These are phyloP conservation scores for Artemisia tridentata DNA, from an alignment of 129 eudicot genomes.

Conservation along the genomic window DNA sequence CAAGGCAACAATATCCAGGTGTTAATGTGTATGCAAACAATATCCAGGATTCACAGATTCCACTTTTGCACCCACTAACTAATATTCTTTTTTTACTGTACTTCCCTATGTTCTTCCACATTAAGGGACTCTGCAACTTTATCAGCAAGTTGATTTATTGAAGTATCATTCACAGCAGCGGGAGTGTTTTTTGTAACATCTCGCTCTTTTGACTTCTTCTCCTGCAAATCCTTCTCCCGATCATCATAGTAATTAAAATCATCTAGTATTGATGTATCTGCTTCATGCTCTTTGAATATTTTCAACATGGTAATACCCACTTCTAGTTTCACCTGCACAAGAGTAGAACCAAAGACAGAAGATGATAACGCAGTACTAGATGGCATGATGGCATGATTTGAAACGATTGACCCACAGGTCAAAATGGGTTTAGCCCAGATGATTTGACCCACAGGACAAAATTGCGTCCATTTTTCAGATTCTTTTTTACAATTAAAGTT, in stretches of 20 bases:
- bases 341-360: not conserved
- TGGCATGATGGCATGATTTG: not conserved
- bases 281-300: conserved; percentile 71
- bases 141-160: conserved; percentile 58
- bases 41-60: conserved; percentile 23
- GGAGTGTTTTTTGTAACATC: conserved; percentile 37
- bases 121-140: conserved; percentile 55
- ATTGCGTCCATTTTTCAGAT: not conserved
- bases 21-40: conserved; percentile 5
- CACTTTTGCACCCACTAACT: conserved; percentile 7
- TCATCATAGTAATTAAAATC: conserved; percentile 75
- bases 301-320: conserved; percentile 69
- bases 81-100: conserved; percentile 29
- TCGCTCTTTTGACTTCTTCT: conserved; percentile 62
- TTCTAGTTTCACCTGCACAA: conserved; percentile 67
- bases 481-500: too few species aligned
- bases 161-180: conserved; percentile 29
- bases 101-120: conserved; percentile 49
- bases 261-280: conserved; percentile 64
- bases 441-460: not conserved
- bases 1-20: conserved; percentile 26
- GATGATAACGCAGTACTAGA: not conserved
- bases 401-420: not conserved
- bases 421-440: not conserved
- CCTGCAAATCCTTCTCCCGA: conserved; percentile 68